These are phyloP conservation scores for Wickerhamomyces subpelliculosus DNA, from an alignment of 805 yeast genomes.

Conservation along the genomic window DNA sequence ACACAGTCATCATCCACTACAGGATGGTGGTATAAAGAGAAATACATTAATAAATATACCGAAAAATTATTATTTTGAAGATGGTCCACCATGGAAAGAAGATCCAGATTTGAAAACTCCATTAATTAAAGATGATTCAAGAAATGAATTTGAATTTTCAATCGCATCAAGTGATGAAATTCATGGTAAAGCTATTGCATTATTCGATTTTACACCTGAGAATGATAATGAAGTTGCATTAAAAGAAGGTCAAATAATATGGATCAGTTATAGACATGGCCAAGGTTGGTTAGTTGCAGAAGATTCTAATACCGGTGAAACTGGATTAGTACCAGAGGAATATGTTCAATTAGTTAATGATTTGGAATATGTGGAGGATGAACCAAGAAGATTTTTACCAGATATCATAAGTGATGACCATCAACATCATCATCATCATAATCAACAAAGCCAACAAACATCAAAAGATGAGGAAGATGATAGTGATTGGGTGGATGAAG, in stretches of 20 bases:
- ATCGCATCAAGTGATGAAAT: constrained; percentile 38
- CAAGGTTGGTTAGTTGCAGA: constrained; percentile 98
- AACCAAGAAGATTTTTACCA: constrained; percentile 43
- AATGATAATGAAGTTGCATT: constrained; percentile 86
- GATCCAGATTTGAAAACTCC: constrained; percentile 25
- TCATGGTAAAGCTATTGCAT: constrained; percentile 68
- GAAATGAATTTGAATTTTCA: constrained; percentile 20
- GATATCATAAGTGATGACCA: constrained; percentile 17
- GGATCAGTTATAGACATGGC: constrained; percentile 88
- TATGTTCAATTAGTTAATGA: constrained; percentile 54
- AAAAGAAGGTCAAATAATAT: constrained; percentile 72
- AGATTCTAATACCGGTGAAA: constrained; percentile 66
- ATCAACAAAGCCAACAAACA: neutral
- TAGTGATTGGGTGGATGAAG: constrained; percentile 30
- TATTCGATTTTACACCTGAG: constrained; percentile 87
- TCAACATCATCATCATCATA: too few relatives aligned
- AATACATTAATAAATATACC: constrained; percentile 25
- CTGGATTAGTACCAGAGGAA: constrained; percentile 94
- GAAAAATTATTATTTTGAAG: constrained; percentile 16
- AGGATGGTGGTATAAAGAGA: constrained; percentile 12
- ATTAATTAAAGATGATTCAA: constrained; percentile 11
- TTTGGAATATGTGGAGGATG: constrained; percentile 19
- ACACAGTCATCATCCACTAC: constrained; percentile 8
- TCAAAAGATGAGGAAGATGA: constrained; percentile 14
- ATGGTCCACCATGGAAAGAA: constrained; percentile 29